These are phyloP conservation scores for Sugiyamaella chiloensis DNA, from an alignment of 805 yeast genomes.

Conservation along the genomic window DNA sequence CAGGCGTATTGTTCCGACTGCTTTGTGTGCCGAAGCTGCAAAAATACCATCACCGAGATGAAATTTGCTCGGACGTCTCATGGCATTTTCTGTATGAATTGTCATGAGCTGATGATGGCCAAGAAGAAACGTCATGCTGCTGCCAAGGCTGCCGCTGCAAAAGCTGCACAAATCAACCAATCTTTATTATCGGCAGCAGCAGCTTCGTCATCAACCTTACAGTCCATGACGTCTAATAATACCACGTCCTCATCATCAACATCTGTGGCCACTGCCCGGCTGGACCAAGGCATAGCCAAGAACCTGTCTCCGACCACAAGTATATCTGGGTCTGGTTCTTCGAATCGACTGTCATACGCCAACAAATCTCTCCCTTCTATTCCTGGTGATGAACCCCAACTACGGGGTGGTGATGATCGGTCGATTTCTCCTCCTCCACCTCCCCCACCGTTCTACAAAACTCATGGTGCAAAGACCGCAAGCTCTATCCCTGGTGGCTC, in stretches of 20 bases:
- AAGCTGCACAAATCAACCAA: not conserved
- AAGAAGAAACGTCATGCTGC: slow-evolving; percentile 54
- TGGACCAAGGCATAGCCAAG: slow-evolving; percentile 2
- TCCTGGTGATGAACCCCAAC: too few relatives aligned
- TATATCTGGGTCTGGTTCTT: not conserved
- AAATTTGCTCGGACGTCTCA: slow-evolving; percentile 90
- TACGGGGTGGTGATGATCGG: not conserved
- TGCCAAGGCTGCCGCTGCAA: slow-evolving; percentile 8
- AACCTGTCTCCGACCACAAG: not conserved
- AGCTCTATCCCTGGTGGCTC: not conserved
- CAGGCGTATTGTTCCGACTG: slow-evolving; percentile 91
- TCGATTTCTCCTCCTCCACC: slow-evolving; percentile 4
- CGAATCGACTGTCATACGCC: not conserved
- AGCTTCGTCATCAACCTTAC: not conserved
- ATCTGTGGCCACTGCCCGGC: not conserved
- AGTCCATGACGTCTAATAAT: not conserved
- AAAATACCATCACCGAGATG: slow-evolving; percentile 78
- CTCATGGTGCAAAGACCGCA: slow-evolving; percentile 2
- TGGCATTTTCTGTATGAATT: slow-evolving; percentile 88
- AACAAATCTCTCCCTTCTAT: slow-evolving; percentile 20
- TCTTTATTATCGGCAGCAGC: slow-evolving; percentile 1
- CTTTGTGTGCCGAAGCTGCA: slow-evolving; percentile 86
- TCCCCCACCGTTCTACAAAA: slow-evolving; percentile 12
- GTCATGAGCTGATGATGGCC: slow-evolving; percentile 80
- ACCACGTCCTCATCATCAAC: slow-evolving; percentile 5